A percentile compares a stretch with the other conserved stretches of the same genome.
These are phyloP conservation scores for Nemania serpens DNA, from an alignment of 2,329 filamentous ascomycete species.

Conservation along the genomic window DNA sequence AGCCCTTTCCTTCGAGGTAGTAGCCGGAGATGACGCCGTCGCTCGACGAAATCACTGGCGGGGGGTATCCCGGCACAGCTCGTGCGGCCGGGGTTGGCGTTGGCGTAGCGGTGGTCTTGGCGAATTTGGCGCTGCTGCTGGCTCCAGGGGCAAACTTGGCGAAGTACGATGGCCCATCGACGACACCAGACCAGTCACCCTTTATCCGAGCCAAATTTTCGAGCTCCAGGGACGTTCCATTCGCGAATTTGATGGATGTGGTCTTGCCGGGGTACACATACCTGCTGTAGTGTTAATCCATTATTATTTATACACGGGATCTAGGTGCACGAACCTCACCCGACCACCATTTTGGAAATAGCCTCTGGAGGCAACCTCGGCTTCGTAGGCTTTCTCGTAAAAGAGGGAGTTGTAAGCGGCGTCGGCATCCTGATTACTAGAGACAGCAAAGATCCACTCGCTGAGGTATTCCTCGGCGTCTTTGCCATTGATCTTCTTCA, in stretches of 20 bases:
- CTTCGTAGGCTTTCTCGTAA: slow-evolving; percentile 41
- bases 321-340: slow-evolving; percentile 28
- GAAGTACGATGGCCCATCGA: slow-evolving; percentile 41
- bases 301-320: too few species aligned
- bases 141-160: slow-evolving; percentile 37
- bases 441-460: slow-evolving; percentile 41
- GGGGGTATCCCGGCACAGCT: slow-evolving; percentile 37
- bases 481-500: slow-evolving; percentile 40
- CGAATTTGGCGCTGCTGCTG: slow-evolving; percentile 2
- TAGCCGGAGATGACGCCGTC: slow-evolving; percentile 42
- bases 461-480: slow-evolving; percentile 38
- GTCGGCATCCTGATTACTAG: slow-evolving; percentile 46
- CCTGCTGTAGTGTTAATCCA: slow-evolving; percentile 26
- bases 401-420: slow-evolving; percentile 50
- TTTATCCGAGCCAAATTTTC: slow-evolving; percentile 45
- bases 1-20: slow-evolving; percentile 39
- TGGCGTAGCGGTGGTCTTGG: slow-evolving; percentile 23
- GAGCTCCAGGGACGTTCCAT: slow-evolving; percentile 42
- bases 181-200: slow-evolving; percentile 41
- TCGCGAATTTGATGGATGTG: slow-evolving; percentile 47
- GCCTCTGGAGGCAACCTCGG: slow-evolving; percentile 41
- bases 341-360: slow-evolving; percentile 46
- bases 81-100: slow-evolving; percentile 19
- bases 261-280: slow-evolving; percentile 47
- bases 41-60: slow-evolving; percentile 38